phyloP scores from a whole-genome alignment of 495 filamentous ascomycete genomes.

The Hypoxylon crocopeplum region DNA sequence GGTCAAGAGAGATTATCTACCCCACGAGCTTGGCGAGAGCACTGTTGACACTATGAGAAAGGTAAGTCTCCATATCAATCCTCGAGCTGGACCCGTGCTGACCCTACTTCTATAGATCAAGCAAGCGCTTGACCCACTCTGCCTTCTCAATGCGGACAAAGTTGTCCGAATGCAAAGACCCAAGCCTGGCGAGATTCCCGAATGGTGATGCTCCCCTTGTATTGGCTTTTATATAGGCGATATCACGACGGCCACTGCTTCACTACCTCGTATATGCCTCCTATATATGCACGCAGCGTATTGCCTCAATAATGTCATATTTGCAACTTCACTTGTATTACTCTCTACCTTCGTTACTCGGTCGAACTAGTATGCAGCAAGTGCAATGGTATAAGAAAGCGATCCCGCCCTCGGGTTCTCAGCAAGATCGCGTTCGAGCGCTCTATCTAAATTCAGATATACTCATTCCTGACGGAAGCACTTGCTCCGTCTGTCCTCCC shows the following conservation, averaged over 20 bases:
- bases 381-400: conserved; percentile 1
- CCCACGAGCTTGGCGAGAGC: conserved; percentile 71
- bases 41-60: conserved; percentile 84
- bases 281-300: not conserved
- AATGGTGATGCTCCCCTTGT: conserved; percentile 50
- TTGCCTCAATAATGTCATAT: conserved; percentile 2
- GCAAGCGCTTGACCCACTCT: conserved; percentile 76
- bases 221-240: conserved; percentile 1
- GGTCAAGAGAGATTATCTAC: conserved; percentile 81
- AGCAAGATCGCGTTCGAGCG: not conserved
- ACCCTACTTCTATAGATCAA: conserved; percentile 57
- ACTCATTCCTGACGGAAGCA: not conserved
- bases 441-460: conserved; percentile 14
- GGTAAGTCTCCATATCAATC: conserved; percentile 47
- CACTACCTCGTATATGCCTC: conserved; percentile 6
- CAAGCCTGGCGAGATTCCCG: conserved; percentile 56
- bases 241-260: not conserved
- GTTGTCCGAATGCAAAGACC: conserved; percentile 68
- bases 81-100: not conserved
- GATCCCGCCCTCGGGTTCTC: not conserved
- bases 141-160: conserved; percentile 83
- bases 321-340: conserved; percentile 5
- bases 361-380: not conserved
- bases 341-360: not conserved
- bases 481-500: not conserved